Conservation (phyloP, 2,329 filamentous ascomycete genomes). For the Beauveria asiatica region DNA sequence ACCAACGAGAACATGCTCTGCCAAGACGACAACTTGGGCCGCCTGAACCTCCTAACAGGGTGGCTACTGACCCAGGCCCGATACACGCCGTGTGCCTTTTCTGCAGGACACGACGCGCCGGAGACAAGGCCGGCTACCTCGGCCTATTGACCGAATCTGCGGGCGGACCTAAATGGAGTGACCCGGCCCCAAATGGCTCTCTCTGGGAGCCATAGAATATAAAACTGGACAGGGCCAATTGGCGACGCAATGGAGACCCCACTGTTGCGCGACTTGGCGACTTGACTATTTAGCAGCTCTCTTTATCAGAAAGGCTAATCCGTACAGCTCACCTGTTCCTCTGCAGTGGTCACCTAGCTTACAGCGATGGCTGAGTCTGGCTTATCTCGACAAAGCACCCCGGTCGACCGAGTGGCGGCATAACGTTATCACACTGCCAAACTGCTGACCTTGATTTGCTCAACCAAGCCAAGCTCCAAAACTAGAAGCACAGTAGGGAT, state of each 20-base stretch:
- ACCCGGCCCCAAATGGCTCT: background rate
- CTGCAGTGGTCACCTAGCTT: background rate
- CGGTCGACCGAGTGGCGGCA: background rate
- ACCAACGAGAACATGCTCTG: too few relatives aligned
- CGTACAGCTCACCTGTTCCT: too few relatives aligned
- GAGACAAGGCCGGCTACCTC: background rate
- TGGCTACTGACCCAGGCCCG: background rate
- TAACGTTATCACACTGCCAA: background rate
- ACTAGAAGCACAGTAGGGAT: background rate
- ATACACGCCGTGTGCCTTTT: background rate
- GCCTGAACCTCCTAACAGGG: too few relatives aligned
- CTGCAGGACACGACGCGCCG: background rate
- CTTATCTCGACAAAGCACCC: too few relatives aligned
- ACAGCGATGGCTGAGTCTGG: background rate
- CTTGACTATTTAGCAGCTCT: too few relatives aligned
- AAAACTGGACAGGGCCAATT: too few relatives aligned
- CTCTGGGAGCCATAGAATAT: too few relatives aligned
- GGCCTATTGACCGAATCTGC: background rate
- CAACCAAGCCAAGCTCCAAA: background rate
- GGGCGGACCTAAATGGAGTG: background rate
- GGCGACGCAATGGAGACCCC: background rate
- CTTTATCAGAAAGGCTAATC: too few relatives aligned
- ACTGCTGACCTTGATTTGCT: background rate
- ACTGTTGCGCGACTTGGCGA: too few relatives aligned
- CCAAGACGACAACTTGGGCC: too few relatives aligned